Evolutionary conservation across 768 basidiomycete genomes (phyloP).

Genomic region (Sutorius australiensis): DNA sequence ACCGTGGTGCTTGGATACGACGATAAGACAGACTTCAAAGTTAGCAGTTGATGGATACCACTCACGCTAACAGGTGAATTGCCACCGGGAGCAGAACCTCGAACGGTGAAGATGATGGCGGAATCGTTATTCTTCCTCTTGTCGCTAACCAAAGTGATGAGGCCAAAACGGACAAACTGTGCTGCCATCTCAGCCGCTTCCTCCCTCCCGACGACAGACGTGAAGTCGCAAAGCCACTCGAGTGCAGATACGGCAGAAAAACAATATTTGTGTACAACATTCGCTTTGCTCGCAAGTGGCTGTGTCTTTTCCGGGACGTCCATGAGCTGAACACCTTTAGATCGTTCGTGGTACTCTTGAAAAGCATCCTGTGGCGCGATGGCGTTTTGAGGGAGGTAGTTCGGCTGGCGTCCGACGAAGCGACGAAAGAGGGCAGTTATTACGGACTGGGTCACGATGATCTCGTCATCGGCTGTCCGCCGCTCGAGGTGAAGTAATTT

Average conservation of each 20-base stretch:
- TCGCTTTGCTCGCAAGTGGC: slow-evolving; percentile 45
- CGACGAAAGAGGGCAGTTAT: slow-evolving; percentile 93
- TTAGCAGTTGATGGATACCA: slow-evolving; percentile 4
- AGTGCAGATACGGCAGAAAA: slow-evolving; percentile 85
- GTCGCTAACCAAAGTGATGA: slow-evolving; percentile 84
- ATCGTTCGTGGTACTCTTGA: slow-evolving; percentile 73
- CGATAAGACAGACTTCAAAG: slow-evolving; percentile 9
- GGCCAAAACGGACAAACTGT: slow-evolving; percentile 93
- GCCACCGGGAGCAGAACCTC: slow-evolving; percentile 71
- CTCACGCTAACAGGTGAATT: slow-evolving; percentile 73
- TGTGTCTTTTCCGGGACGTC: slow-evolving; percentile 69
- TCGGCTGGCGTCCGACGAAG: slow-evolving; percentile 87
- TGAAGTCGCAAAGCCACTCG: slow-evolving; percentile 98
- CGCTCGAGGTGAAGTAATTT: slow-evolving; percentile 97
- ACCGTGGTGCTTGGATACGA: slow-evolving; percentile 67
- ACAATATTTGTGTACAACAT: slow-evolving; percentile 57
- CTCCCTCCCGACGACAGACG: slow-evolving; percentile 91
- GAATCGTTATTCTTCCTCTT: slow-evolving; percentile 90
- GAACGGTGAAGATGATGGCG: slow-evolving; percentile 89
- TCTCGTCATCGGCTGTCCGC: slow-evolving; percentile 90
- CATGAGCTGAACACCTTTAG: slow-evolving; percentile 66
- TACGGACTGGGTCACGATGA: slow-evolving; percentile 91
- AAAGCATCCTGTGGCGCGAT: slow-evolving; percentile 54
- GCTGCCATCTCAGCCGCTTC: slow-evolving; percentile 98
- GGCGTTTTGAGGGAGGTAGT: slow-evolving; percentile 54